These are phyloP conservation scores for Trichoderma guizhouense DNA, from an alignment of 2,329 filamentous ascomycete genomes.

Conservation along the genomic window DNA sequence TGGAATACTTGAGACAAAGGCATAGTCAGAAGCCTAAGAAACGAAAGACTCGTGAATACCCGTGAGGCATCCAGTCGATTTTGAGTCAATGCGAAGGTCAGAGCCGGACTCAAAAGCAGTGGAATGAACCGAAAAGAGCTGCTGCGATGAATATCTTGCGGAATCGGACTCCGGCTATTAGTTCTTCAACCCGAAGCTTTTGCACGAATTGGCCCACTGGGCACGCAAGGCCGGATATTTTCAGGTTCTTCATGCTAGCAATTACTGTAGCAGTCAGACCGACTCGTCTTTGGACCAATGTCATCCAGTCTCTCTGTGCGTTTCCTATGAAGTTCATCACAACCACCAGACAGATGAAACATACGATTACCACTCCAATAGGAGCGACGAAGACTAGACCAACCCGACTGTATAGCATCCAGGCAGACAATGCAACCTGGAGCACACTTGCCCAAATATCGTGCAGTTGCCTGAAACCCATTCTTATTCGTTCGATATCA, in stretches of 20 bases:
- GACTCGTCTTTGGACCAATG: background rate
- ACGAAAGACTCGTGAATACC: background rate
- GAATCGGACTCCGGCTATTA: background rate
- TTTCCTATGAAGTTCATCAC: background rate
- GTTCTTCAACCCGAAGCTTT: background rate
- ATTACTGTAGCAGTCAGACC: background rate
- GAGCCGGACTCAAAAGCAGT: background rate
- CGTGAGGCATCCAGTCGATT: background rate
- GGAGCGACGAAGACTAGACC: background rate
- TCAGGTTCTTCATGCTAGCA: background rate
- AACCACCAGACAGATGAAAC: background rate
- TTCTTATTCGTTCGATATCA: conserved; percentile 42
- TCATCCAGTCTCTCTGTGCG: background rate
- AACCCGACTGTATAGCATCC: background rate
- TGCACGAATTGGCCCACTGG: background rate
- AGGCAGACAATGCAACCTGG: background rate
- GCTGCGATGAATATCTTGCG: background rate
- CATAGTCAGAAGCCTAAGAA: background rate
- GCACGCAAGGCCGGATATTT: background rate
- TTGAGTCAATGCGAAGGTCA: background rate
- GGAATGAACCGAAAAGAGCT: background rate
- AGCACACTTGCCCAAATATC: conserved; percentile 26
- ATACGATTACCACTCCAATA: background rate
- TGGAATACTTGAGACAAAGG: background rate
- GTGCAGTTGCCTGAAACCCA: conserved; percentile 36